Conservation (phyloP, 306 rosid species). For the Albizia julibrissin region DNA sequence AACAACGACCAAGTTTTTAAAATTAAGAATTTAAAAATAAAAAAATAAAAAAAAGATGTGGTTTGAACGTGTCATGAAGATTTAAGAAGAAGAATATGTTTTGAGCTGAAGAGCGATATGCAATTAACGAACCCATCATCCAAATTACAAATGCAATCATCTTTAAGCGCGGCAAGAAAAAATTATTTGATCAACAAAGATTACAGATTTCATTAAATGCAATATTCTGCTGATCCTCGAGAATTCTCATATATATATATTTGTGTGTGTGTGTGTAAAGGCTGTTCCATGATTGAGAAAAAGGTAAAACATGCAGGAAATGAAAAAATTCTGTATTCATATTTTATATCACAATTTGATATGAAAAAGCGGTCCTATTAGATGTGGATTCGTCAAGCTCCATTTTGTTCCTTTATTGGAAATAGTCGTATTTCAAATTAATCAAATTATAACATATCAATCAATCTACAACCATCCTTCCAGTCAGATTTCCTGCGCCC, state of each 20-base stretch:
- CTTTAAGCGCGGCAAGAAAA: not conserved
- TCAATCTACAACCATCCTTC: not conserved
- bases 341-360: not conserved
- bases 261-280: too few species aligned
- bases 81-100: not conserved
- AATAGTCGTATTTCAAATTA: slow-evolving; percentile 1
- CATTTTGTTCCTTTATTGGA: not conserved
- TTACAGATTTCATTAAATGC: not conserved
- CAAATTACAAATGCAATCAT: not conserved
- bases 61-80: not conserved
- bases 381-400: not conserved
- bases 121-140: not conserved
- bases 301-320: not conserved
- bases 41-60: slow-evolving; percentile 5
- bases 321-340: not conserved
- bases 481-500: not conserved
- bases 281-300: not conserved
- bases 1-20: not conserved
- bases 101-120: not conserved
- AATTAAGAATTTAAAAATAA: slow-evolving; percentile 16
- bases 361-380: not conserved
- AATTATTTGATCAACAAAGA: not conserved
- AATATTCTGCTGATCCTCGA: not conserved
- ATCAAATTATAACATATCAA: slow-evolving; percentile 21
- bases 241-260: not conserved